Evolutionary conservation across 2,329 filamentous ascomycete genomes (phyloP), one percentile per base, ranked within the genome.

Genomic region (Ophiocordyceps australis): DNA sequence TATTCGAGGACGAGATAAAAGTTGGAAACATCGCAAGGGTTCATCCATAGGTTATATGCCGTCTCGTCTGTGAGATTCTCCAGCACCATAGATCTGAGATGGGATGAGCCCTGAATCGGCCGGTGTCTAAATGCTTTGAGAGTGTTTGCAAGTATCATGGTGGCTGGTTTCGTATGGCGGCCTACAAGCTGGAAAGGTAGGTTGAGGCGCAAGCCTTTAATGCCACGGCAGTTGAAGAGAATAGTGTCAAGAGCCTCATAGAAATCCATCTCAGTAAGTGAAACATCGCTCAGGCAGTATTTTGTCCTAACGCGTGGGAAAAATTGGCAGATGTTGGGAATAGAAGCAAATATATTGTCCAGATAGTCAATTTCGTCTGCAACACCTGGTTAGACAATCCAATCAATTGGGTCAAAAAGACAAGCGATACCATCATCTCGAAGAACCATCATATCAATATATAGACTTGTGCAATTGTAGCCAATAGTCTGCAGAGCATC

Each of bases 371-470:
- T 55, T 37, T 65, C 62, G 31, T 54, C 60, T 63, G 33, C n/a
- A 21, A n/a, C n/a, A n/a, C n/a, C n/a, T n/a, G n/a, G n/a, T n/a
- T n/a, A n/a, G n/a, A n/a, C n/a, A n/a, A n/a, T n/a, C n/a, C n/a
- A n/a, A 4, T 9, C 7, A 9, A 18, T 10, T 6, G 7, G 7
- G 11, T n/a, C 11, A 12, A 11, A 14, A 11, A 11, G 8, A 15
- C 22, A 9, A 24, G 11, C 14, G 19, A 14, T 43, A 63, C 61
- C 38, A 27, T 63, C 57, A 36, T 65, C 61, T 34, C 61, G 52
- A 20, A 65, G 40, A 11, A 63, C 50, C 56, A 61, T 63, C 39
- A 65, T 42, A 36, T 66, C 61, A 24, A 65, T 46, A 30, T 57
- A 61, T 5, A 66, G 36, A 17, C 57, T 54, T 34, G 54, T 54